A percentile compares a stretch with the other conserved stretches of the same genome.
These are phyloP conservation scores for Exserohilum turcica DNA, from an alignment of 2,329 filamentous ascomycete genomes.

Conservation along the genomic window DNA sequence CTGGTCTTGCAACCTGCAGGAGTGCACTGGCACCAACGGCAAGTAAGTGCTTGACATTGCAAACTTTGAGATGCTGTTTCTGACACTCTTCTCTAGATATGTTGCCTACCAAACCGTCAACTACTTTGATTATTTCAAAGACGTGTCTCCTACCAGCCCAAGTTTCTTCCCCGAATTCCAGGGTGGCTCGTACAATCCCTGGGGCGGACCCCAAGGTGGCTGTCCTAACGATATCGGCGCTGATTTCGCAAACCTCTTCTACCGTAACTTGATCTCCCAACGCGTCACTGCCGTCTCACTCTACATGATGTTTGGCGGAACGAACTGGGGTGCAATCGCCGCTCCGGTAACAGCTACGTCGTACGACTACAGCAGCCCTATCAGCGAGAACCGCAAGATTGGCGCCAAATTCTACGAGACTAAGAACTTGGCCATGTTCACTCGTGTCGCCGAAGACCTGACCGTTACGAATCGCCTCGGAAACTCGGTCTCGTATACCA, in stretches of 20 bases:
- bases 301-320: constrained; percentile 70
- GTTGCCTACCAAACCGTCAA: constrained; percentile 59
- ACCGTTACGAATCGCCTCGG: constrained; percentile 59
- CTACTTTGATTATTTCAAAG: constrained; percentile 56
- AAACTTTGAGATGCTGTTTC: background rate
- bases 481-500: constrained; percentile 58
- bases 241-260: constrained; percentile 68
- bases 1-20: constrained; percentile 67
- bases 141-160: constrained; percentile 53
- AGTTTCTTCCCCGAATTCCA: constrained; percentile 65
- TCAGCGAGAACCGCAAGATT: constrained; percentile 63
- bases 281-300: constrained; percentile 64
- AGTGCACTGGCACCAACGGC: constrained; percentile 65
- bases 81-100: constrained; percentile 39
- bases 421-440: constrained; percentile 65
- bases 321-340: constrained; percentile 66
- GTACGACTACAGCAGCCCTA: constrained; percentile 68
- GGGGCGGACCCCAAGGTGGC: constrained; percentile 64
- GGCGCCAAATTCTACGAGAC: constrained; percentile 67
- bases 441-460: constrained; percentile 62
- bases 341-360: constrained; percentile 64
- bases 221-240: constrained; percentile 61
- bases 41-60: constrained; percentile 28
- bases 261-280: constrained; percentile 65
- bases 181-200: constrained; percentile 65